Conservation (phyloP, 257 asterid genomes). For the Solanum chmielewskii region DNA sequence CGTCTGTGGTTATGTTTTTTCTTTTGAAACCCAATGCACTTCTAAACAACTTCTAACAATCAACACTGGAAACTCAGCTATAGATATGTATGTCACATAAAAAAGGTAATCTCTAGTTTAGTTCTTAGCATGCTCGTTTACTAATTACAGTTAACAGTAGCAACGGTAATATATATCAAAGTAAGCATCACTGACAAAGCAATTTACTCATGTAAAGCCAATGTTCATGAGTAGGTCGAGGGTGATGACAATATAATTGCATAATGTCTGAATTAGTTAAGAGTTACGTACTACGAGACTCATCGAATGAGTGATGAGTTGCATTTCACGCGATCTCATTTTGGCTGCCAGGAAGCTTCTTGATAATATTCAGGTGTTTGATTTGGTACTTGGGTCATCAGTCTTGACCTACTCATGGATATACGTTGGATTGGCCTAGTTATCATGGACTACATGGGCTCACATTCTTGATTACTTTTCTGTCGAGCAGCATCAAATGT, state of each 20-base stretch:
- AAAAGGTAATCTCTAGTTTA: not conserved
- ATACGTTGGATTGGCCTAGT: not conserved
- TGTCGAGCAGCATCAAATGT: not conserved
- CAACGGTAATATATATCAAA: not conserved
- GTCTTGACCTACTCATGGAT: not conserved
- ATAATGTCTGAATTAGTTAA: not conserved
- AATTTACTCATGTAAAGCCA: not conserved
- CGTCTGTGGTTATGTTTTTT: not conserved
- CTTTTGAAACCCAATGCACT: not conserved
- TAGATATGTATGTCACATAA: not conserved
- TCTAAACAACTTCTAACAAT: not conserved
- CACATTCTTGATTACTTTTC: not conserved
- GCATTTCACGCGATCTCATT: not conserved
- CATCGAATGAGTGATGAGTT: not conserved
- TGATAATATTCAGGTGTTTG: not conserved
- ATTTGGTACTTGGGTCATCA: not conserved
- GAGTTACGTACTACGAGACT: not conserved
- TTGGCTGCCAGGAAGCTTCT: not conserved
- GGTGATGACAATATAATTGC: not conserved
- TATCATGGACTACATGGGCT: not conserved
- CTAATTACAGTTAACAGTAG: not conserved
- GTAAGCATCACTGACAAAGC: not conserved
- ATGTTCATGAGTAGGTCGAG: not conserved
- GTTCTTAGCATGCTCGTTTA: not conserved
- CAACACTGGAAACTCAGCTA: not conserved